These are phyloP conservation scores for Fomitopsis serialis DNA, from an alignment of 768 basidiomycete species.

Conservation along the genomic window DNA sequence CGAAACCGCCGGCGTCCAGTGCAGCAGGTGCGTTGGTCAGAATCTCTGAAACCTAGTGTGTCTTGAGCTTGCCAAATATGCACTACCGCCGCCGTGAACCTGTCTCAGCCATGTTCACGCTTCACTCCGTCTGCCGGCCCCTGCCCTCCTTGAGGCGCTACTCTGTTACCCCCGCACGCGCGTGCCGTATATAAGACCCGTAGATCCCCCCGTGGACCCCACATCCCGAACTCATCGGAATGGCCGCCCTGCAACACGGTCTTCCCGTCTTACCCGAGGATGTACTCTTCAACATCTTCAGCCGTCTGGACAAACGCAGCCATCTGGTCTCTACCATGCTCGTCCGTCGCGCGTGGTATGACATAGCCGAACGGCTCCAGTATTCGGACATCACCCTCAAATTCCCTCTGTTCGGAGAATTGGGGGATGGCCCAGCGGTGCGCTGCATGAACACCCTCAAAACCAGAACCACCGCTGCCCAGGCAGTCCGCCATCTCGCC, in stretches of 20 bases:
- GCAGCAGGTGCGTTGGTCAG: too few species aligned
- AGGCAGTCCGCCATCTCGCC: slow-evolving; percentile 11
- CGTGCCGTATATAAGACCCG: neutral
- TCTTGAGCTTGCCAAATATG: too few species aligned
- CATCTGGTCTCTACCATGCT: slow-evolving; percentile 9
- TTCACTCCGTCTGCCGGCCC: too few species aligned
- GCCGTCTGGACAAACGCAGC: neutral
- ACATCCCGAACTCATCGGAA: neutral
- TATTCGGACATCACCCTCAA: slow-evolving; percentile 9
- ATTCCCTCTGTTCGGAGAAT: slow-evolving; percentile 1
- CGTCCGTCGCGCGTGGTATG: slow-evolving; percentile 9
- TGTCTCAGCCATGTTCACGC: too few species aligned
- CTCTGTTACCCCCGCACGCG: neutral
- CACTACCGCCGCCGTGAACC: too few species aligned
- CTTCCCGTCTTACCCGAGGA: slow-evolving; percentile 5
- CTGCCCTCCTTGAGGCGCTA: neutral
- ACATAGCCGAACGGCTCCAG: slow-evolving; percentile 12
- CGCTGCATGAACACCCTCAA: slow-evolving; percentile 2
- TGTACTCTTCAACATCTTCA: slow-evolving; percentile 4
- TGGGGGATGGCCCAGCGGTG: neutral
- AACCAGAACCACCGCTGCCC: slow-evolving; percentile 7
- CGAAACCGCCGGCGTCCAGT: too few species aligned
- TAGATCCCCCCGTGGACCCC: neutral
- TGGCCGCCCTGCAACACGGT: neutral
- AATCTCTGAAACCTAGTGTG: too few species aligned